A percentile compares a stretch with the other conserved stretches of the same genome.
phyloP scores from a whole-genome alignment of 2,329 filamentous ascomycete species.

The Purpureocillium takamizusanense region DNA sequence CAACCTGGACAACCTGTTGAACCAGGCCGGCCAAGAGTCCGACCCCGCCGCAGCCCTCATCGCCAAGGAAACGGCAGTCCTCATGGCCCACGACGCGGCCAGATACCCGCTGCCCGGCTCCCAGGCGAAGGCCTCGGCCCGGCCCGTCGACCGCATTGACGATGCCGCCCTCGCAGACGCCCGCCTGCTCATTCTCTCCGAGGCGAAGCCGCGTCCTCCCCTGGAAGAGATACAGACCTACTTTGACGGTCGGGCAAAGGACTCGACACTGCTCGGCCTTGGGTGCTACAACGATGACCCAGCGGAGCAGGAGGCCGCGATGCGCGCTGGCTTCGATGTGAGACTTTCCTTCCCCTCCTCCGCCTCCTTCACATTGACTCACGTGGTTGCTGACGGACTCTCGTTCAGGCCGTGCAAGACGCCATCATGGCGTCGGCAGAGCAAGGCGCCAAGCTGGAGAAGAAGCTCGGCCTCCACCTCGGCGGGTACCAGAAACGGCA shows the following conservation, averaged over 20 bases:
- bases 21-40: conserved; percentile 47
- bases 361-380: background rate
- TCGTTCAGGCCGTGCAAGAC: conserved; percentile 55
- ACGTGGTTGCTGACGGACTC: background rate
- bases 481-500: conserved; percentile 86
- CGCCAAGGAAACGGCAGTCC: conserved; percentile 64
- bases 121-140: conserved; percentile 53
- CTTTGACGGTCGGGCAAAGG: conserved; percentile 44
- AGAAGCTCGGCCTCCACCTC: conserved; percentile 80
- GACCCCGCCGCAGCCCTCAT: conserved; percentile 63
- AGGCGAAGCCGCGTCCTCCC: conserved; percentile 45
- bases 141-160: conserved; percentile 53
- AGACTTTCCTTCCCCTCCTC: conserved; percentile 23
- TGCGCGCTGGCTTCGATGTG: conserved; percentile 68
- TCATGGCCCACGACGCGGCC: conserved; percentile 75
- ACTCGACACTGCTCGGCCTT: conserved; percentile 63
- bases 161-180: conserved; percentile 68
- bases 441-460: conserved; percentile 79
- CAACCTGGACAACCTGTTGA: conserved; percentile 60
- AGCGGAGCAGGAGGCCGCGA: conserved; percentile 53
- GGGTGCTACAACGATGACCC: conserved; percentile 73
- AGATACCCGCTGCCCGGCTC: conserved; percentile 64
- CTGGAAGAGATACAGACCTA: conserved; percentile 41
- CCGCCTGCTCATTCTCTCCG: conserved; percentile 64
- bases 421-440: conserved; percentile 66